A percentile compares a stretch with the other conserved stretches of the same genome.
These are phyloP conservation scores for Incumbomyces delicatus DNA, from an alignment of 2,329 filamentous ascomycete species.

Conservation along the genomic window DNA sequence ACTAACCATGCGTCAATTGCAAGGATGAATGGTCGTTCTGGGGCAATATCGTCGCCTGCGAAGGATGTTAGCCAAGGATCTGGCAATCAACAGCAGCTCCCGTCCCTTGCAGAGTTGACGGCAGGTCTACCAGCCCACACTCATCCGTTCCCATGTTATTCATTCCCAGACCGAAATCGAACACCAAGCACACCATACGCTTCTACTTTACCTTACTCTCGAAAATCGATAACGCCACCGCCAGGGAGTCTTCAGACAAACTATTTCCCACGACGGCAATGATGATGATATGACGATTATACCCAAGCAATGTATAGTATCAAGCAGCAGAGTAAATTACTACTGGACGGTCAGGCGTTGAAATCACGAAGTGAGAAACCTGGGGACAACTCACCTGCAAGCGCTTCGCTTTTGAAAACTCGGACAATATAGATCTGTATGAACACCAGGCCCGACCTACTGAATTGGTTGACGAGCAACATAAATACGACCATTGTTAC, in stretches of 20 bases:
- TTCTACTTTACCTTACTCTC: background rate
- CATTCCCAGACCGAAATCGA: background rate
- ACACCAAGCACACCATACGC: conserved; percentile 5
- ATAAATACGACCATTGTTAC: too few species aligned
- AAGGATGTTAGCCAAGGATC: conserved; percentile 28
- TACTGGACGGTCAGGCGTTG: too few species aligned
- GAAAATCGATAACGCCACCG: background rate
- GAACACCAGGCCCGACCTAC: too few species aligned
- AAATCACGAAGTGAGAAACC: too few species aligned
- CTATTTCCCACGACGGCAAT: conserved; percentile 6
- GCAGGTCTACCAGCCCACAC: conserved; percentile 38
- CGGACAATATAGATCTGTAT: too few species aligned
- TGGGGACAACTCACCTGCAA: too few species aligned
- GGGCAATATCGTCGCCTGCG: conserved; percentile 30
- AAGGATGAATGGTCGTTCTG: conserved; percentile 24
- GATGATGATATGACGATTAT: background rate
- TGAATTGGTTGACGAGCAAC: too few species aligned
- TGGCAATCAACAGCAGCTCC: conserved; percentile 28
- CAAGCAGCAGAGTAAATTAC: too few species aligned
- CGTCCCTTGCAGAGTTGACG: conserved; percentile 38
- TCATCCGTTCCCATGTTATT: conserved; percentile 17
- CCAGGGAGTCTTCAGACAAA: conserved; percentile 1
- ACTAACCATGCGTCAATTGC: background rate
- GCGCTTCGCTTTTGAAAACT: too few species aligned
- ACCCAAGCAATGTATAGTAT: too few species aligned